Percentiles rank a stretch among this genome's conserved stretches.
phyloP scores from a whole-genome alignment of 139 green algal genomes.

The Chlorella sp. region DNA sequence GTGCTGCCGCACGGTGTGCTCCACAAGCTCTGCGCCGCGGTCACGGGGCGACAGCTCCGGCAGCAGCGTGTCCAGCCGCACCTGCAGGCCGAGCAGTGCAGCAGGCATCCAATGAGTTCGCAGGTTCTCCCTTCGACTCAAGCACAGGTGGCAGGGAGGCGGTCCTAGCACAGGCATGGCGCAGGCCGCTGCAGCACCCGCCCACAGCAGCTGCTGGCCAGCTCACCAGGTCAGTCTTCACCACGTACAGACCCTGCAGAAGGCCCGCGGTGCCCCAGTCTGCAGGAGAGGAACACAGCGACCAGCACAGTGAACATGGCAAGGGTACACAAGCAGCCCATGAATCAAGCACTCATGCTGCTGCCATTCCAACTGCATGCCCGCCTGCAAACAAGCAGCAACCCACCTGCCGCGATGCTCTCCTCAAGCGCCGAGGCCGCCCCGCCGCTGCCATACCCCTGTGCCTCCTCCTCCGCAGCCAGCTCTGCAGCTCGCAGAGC shows the following conservation, averaged over 20 bases:
- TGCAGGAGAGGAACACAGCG: not conserved
- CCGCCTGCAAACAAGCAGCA: too few relatives aligned
- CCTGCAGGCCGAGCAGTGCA: too few relatives aligned
- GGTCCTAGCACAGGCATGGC: too few relatives aligned
- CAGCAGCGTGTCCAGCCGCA: constrained; percentile 67
- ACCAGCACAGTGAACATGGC: not conserved
- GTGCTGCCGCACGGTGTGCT: constrained; percentile 67
- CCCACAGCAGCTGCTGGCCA: too few relatives aligned
- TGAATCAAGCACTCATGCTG: too few relatives aligned
- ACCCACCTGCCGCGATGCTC: not conserved
- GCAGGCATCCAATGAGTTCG: too few relatives aligned
- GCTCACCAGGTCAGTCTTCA: constrained; percentile 63
- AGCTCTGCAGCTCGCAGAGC: not conserved
- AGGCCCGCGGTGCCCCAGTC: constrained; percentile 73
- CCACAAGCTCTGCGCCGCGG: constrained; percentile 62
- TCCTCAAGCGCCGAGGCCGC: not conserved
- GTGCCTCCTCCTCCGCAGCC: constrained; percentile 5
- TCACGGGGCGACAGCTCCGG: constrained; percentile 74
- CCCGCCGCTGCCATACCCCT: not conserved
- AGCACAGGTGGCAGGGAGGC: too few relatives aligned
- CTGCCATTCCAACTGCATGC: too few relatives aligned
- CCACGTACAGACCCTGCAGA: constrained; percentile 63
- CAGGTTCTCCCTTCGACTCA: too few relatives aligned
- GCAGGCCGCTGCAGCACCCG: too few relatives aligned
- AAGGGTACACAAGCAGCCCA: too few relatives aligned